These are phyloP conservation scores for Aspergillus fischeri DNA, from an alignment of 2,329 filamentous ascomycete species.

Conservation along the genomic window DNA sequence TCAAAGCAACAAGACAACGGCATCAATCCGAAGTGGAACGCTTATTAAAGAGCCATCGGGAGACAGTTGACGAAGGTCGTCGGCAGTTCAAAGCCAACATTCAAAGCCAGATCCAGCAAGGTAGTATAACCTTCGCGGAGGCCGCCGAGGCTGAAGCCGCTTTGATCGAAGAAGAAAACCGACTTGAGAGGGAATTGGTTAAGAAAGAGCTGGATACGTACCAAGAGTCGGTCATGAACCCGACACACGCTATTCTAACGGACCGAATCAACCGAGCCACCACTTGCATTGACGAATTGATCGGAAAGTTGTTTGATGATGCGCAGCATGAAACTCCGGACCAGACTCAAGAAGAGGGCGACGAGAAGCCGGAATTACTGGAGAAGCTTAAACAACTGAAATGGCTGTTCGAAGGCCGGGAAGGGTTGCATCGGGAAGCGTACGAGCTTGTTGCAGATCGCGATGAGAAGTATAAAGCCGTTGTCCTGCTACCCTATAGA, in stretches of 20 bases:
- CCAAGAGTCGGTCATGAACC: slow-evolving; percentile 76
- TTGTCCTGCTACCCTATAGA: slow-evolving; percentile 78
- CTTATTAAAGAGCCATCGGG: slow-evolving; percentile 50
- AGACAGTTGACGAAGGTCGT: slow-evolving; percentile 56
- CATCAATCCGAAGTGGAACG: slow-evolving; percentile 49
- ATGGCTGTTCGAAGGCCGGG: slow-evolving; percentile 95
- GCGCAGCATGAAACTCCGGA: slow-evolving; percentile 68
- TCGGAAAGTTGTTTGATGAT: slow-evolving; percentile 67
- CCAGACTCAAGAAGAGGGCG: slow-evolving; percentile 87
- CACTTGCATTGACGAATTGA: slow-evolving; percentile 71
- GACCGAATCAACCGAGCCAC: slow-evolving; percentile 70
- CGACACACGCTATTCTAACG: slow-evolving; percentile 74
- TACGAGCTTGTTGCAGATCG: slow-evolving; percentile 82
- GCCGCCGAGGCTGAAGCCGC: slow-evolving; percentile 78
- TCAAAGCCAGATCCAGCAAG: slow-evolving; percentile 71
- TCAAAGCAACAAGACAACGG: slow-evolving; percentile 60
- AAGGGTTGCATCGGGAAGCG: slow-evolving; percentile 76
- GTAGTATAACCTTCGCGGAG: slow-evolving; percentile 76
- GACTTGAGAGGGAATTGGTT: slow-evolving; percentile 65
- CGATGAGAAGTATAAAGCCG: slow-evolving; percentile 78
- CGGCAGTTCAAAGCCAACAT: slow-evolving; percentile 69
- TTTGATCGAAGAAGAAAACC: slow-evolving; percentile 65
- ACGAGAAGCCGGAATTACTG: slow-evolving; percentile 87
- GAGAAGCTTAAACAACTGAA: slow-evolving; percentile 94
- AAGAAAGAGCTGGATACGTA: slow-evolving; percentile 82